These are phyloP conservation scores for Wickerhamiella bombiphila DNA, from an alignment of 805 yeast genomes.

Conservation along the genomic window DNA sequence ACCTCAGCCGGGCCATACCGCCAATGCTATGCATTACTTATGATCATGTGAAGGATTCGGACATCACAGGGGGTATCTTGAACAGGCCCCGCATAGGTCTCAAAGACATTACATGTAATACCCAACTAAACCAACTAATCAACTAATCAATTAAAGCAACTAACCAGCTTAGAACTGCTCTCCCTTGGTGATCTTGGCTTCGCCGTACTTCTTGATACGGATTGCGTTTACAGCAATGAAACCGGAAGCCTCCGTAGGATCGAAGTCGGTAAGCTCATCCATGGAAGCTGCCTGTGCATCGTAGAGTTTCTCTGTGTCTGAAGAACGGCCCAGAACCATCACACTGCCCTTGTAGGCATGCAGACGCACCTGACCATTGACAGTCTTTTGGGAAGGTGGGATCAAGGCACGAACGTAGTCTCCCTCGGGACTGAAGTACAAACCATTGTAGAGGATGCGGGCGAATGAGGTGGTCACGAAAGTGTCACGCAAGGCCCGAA, in stretches of 20 bases:
- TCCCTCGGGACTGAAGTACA: conserved; percentile 97
- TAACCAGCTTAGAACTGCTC: conserved; percentile 23
- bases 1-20: no score
- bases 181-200: conserved; percentile 75
- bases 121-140: no score
- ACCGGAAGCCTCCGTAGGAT: conserved; percentile 93
- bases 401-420: conserved; percentile 73
- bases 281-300: conserved; percentile 97
- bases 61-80: no score
- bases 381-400: conserved; percentile 84
- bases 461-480: conserved; percentile 91
- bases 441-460: conserved; percentile 85
- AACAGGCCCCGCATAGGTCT: no score
- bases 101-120: no score
- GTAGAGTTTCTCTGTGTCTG: conserved; percentile 89
- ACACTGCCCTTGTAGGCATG: conserved; percentile 84
- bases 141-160: no score
- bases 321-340: conserved; percentile 79
- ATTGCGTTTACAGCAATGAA: conserved; percentile 97
- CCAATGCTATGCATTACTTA: no score
- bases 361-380: conserved; percentile 92
- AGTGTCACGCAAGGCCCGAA: conserved; percentile 88
- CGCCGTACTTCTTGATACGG: conserved; percentile 96
- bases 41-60: no score
- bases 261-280: conserved; percentile 98